Percentiles rank a stretch among this genome's conserved stretches.
phyloP scores from a whole-genome alignment of 495 filamentous ascomycete species.

The Penicillium flavigenum region DNA sequence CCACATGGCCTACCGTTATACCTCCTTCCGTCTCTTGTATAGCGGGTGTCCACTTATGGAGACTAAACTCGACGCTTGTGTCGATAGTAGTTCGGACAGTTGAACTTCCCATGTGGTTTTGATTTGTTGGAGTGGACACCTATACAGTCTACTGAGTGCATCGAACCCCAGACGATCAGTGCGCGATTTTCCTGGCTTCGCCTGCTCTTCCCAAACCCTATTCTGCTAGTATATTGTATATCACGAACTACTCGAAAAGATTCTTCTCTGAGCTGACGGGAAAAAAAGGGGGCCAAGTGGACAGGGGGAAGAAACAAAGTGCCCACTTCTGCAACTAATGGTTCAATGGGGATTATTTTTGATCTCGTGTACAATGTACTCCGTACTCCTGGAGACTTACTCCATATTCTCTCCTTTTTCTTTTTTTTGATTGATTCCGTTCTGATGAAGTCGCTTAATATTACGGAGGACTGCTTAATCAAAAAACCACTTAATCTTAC shows the following conservation, averaged over 20 bases:
- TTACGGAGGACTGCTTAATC: slow-evolving; percentile 1
- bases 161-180: slow-evolving; percentile 21
- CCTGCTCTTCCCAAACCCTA: slow-evolving; percentile 2
- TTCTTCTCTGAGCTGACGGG: neutral
- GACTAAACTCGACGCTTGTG: neutral
- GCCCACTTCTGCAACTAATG: slow-evolving; percentile 9
- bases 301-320: neutral
- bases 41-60: slow-evolving; percentile 23
- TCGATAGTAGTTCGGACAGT: neutral
- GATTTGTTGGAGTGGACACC: neutral
- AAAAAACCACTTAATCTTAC: slow-evolving; percentile 14
- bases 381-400: neutral
- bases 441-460: slow-evolving; percentile 11
- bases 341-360: slow-evolving; percentile 10
- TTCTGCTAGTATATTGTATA: neutral
- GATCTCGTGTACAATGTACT: slow-evolving; percentile 1
- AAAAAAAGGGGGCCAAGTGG: slow-evolving; percentile 1
- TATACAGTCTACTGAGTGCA: neutral
- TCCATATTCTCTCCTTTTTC: neutral
- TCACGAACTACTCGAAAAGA: slow-evolving; percentile 9
- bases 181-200: slow-evolving; percentile 18
- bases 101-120: slow-evolving; percentile 1
- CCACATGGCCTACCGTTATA: slow-evolving; percentile 8
- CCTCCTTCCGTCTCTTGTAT: slow-evolving; percentile 19
- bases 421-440: slow-evolving; percentile 10